Evolutionary conservation across 768 basidiomycete species (phyloP).

Genomic region (Boletus huronensis): DNA sequence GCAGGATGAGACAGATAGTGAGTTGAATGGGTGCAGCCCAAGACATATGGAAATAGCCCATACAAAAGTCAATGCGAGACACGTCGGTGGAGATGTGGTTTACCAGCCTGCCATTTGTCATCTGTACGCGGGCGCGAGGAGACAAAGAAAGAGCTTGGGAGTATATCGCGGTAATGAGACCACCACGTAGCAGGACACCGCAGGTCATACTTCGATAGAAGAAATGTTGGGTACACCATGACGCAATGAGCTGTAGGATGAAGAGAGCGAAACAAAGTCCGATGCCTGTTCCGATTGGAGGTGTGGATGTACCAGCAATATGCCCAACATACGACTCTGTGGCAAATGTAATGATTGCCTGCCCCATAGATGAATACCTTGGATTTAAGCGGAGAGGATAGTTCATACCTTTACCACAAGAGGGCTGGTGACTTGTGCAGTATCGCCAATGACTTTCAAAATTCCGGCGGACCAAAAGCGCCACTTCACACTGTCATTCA

Average conservation of each 20-base stretch:
- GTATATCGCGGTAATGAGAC: conserved; percentile 86
- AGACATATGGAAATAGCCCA: conserved; percentile 75
- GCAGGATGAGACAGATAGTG: conserved; percentile 68
- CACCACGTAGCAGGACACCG: conserved; percentile 79
- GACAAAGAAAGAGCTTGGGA: conserved; percentile 72
- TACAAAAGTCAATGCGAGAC: conserved; percentile 86
- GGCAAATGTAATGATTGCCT: conserved; percentile 73
- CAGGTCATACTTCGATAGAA: conserved; percentile 72
- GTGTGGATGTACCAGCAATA: conserved; percentile 34
- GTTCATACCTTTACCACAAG: conserved; percentile 71
- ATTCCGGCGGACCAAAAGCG: conserved; percentile 74
- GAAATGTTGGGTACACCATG: conserved; percentile 74
- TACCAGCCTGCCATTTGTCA: conserved; percentile 86
- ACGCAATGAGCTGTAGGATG: conserved; percentile 60
- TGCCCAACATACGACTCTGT: conserved; percentile 56
- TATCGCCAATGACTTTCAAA: conserved; percentile 59
- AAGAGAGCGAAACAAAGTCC: conserved; percentile 73
- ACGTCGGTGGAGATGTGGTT: conserved; percentile 94
- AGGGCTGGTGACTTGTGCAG: conserved; percentile 69
- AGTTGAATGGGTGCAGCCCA: conserved; percentile 80
- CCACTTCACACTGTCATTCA: conserved; percentile 77
- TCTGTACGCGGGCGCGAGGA: conserved; percentile 70
- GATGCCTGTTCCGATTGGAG: conserved; percentile 56
- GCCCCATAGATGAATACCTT: not conserved
- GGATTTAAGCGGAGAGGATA: not conserved